Base-by-base conservation (phyloP, 2,329 filamentous ascomycete genomes). In the Fusarium dimerum region DNA sequence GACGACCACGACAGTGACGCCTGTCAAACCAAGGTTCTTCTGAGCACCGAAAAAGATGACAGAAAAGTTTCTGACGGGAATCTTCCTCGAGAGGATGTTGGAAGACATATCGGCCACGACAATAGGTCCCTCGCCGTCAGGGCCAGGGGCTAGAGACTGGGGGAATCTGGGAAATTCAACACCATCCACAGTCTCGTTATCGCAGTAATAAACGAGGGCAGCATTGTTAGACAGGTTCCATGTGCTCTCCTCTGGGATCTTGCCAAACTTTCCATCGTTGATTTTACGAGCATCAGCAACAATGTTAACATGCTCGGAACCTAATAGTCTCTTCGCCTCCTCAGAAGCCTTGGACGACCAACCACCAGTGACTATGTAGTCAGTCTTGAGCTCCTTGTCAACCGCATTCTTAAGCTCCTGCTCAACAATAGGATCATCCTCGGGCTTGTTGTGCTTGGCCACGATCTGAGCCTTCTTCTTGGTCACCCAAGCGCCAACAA, bases 81-180 rank as follows among this genome's bases (percentile, higher is more conserved):
- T 82, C 56, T 80, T 82, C 41, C 91, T 80, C 43, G 90, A 91
- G 47, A 97, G 84, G 68, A 97, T 96, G 72, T 97, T 97, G 53
- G 90, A 96, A 43, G 84, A 89, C 89, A 97, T 96, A 72, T 97
- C 93, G 17, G 90, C 91, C 6, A 96, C 87, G 6, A 97, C 88
- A 53, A 96, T 82, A 1, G 86, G 85, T 32, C 85, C 83, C 46
- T 86, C 81, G 9, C 85, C 85, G 45, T 85, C 81, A 2, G 78
- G 72, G 7, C 72, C 72, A 11, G 81, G 73, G 45, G 83, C 81
- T 20, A 95, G 78, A 8, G 72, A 70, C 57, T 86, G 75, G 20
- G 93, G 93, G 66, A 84, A 83, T n/a, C 65, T 73, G 6, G 88
- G 90, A 63, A 95, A 96, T 68, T 97, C 93, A 16, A 97, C 91